These are phyloP conservation scores for Fremontodendron californicum DNA, from an alignment of 345 rosid genomes.

Conservation along the genomic window DNA sequence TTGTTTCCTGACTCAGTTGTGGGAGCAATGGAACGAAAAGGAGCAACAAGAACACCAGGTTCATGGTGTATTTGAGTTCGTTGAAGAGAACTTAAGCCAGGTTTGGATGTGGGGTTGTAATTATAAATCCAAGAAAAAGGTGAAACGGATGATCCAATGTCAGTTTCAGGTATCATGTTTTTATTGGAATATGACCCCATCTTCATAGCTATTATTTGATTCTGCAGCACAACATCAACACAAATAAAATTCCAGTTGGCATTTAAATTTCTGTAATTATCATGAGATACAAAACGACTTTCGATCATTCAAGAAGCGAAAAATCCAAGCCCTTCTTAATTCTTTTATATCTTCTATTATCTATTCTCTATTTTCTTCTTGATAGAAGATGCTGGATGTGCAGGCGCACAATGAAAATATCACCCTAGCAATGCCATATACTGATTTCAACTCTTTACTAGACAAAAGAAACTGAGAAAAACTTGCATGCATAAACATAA, in stretches of 20 bases:
- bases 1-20: slow-evolving; percentile 19
- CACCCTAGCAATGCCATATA: not conserved
- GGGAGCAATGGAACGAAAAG: slow-evolving; percentile 29
- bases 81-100: slow-evolving; percentile 27
- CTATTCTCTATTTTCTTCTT: not conserved
- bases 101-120: slow-evolving; percentile 29
- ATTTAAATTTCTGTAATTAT: not conserved
- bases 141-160: slow-evolving; percentile 28
- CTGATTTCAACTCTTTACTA: not conserved
- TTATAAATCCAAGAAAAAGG: slow-evolving; percentile 36
- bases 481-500: slow-evolving; percentile 2
- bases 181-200: slow-evolving; percentile 45
- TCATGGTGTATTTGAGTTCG: slow-evolving; percentile 25
- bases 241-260: not conserved
- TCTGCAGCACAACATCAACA: slow-evolving; percentile 10
- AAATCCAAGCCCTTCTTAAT: not conserved
- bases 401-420: not conserved
- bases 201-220: slow-evolving; percentile 23
- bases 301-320: not conserved
- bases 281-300: not conserved
- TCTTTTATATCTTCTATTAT: not conserved
- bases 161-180: slow-evolving; percentile 37
- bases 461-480: not conserved
- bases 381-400: not conserved
- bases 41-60: slow-evolving; percentile 31